phyloP scores from a whole-genome alignment of 2,329 filamentous ascomycete genomes.

The Neurospora sp. region DNA sequence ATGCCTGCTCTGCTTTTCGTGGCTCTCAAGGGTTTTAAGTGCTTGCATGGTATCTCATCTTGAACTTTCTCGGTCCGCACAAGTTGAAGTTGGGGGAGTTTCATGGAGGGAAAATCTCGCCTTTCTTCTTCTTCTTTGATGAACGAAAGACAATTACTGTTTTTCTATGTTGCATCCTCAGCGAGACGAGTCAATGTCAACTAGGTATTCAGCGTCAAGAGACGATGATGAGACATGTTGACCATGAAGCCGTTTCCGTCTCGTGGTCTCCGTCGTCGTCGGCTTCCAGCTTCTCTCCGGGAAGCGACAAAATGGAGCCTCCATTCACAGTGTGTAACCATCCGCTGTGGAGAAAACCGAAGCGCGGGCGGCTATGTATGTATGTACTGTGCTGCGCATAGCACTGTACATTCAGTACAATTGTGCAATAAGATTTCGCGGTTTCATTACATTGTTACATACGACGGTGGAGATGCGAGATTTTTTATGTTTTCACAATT shows the following conservation, averaged over 20 bases:
- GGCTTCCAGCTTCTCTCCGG: neutral
- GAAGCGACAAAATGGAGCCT: neutral
- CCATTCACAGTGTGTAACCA: neutral
- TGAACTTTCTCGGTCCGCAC: neutral
- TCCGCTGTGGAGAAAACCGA: neutral
- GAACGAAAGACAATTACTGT: neutral
- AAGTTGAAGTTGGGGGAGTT: neutral
- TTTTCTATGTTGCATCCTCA: neutral
- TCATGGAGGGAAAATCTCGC: neutral
- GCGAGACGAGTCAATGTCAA: neutral
- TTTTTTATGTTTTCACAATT: neutral
- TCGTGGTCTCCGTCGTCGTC: neutral
- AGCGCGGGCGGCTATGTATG: neutral
- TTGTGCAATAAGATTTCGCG: neutral
- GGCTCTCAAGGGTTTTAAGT: neutral
- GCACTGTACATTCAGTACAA: neutral
- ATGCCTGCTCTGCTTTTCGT: neutral
- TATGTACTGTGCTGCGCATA: no score
- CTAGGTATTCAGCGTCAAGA: neutral
- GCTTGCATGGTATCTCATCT: neutral
- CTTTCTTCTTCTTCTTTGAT: neutral
- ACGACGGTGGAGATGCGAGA: neutral
- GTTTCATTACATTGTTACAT: neutral
- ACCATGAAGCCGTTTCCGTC: neutral
- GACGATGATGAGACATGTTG: neutral